These are phyloP conservation scores for Scenedesmus sp. DNA, from an alignment of 163 green algal species.

Conservation along the genomic window DNA sequence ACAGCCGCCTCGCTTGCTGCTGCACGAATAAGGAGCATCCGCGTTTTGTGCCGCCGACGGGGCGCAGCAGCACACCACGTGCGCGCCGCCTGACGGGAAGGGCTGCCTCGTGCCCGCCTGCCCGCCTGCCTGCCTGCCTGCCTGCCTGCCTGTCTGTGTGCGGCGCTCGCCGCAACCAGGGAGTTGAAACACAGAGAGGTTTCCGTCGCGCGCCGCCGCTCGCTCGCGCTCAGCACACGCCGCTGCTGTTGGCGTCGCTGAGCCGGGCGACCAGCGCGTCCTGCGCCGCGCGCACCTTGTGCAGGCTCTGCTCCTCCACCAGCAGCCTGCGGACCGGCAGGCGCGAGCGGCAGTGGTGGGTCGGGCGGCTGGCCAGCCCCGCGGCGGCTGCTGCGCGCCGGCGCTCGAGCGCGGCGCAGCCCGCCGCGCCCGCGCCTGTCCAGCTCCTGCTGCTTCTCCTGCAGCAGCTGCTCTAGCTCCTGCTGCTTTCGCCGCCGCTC, in stretches of 20 bases:
- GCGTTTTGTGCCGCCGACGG: too few relatives aligned
- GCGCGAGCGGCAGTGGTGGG: background rate
- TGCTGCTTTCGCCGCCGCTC: constrained; percentile 61
- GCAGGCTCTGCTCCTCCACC: constrained; percentile 65
- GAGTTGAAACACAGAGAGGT: too few relatives aligned
- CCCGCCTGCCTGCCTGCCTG: too few relatives aligned
- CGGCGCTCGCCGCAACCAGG: too few relatives aligned
- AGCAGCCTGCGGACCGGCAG: constrained; percentile 51
- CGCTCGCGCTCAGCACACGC: constrained; percentile 7
- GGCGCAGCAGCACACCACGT: too few relatives aligned
- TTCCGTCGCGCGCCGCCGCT: too few relatives aligned
- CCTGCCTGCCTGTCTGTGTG: too few relatives aligned
- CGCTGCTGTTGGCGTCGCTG: constrained; percentile 53
- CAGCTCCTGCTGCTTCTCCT: constrained; percentile 73
- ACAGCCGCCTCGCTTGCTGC: too few relatives aligned
- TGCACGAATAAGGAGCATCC: too few relatives aligned
- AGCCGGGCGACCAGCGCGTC: constrained; percentile 67
- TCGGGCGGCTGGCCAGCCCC: background rate
- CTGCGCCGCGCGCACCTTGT: constrained; percentile 66
- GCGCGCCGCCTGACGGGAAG: too few relatives aligned
- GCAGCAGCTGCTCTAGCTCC: constrained; percentile 59
- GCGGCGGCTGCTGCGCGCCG: background rate
- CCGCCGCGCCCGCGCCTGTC: constrained; percentile 51
- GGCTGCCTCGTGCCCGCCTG: too few relatives aligned
- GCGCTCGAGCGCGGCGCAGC: background rate